These are phyloP conservation scores for Candida palmyrensis DNA, from an alignment of 805 yeast genomes.

Conservation along the genomic window DNA sequence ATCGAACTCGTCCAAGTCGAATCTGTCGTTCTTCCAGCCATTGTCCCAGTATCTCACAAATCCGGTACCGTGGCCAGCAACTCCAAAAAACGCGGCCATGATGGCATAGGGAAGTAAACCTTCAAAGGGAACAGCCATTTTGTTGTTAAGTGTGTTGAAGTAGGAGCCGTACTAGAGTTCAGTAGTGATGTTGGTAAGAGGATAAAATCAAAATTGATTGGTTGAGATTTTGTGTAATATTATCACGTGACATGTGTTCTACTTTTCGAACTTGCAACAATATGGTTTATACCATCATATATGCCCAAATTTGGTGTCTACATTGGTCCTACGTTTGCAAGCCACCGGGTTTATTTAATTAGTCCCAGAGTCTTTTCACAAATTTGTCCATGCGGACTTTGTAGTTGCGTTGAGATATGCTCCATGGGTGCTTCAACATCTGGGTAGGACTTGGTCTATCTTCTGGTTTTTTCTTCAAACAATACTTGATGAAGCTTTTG, in stretches of 20 bases:
- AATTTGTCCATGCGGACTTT: constrained; percentile 83
- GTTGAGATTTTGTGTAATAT: background rate
- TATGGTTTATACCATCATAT: no score
- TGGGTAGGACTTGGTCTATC: constrained; percentile 91
- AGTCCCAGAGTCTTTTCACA: constrained; percentile 67
- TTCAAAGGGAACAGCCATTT: constrained; percentile 44
- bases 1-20: constrained; percentile 39
- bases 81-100: constrained; percentile 40
- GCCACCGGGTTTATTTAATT: no score
- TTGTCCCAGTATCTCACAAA: constrained; percentile 44
- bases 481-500: constrained; percentile 74
- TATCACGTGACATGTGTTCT: no score
- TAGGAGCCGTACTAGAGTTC: no score
- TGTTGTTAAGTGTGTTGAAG: no score
- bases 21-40: constrained; percentile 45
- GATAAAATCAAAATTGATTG: constrained; percentile 2
- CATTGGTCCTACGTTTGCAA: no score
- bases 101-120: constrained; percentile 43
- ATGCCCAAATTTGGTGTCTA: no score
- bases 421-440: constrained; percentile 93
- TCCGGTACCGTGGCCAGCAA: constrained; percentile 43
- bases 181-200: background rate
- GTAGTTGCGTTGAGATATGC: constrained; percentile 66
- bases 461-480: constrained; percentile 72
- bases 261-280: no score